Evolutionary conservation across 140 eudicot genomes (phyloP).

Genomic region (Ambrosia hybrid): DNA sequence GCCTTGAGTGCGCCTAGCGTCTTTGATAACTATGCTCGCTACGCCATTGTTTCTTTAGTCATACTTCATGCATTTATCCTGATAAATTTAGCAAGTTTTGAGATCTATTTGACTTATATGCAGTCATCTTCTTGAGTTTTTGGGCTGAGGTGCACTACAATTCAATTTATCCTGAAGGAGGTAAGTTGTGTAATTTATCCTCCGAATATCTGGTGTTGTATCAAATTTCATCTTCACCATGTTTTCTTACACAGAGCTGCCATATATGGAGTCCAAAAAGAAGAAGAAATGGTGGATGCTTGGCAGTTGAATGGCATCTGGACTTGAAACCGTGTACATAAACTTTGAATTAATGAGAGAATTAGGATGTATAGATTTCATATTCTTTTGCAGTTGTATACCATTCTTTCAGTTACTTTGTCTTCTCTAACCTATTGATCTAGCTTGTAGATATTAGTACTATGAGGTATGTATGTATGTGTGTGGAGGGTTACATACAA

Average conservation of each 20-base stretch:
- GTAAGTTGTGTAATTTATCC: conserved; percentile 29
- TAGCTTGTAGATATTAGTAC: too few relatives aligned
- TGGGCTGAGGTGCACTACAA: conserved; percentile 95
- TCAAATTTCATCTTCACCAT: not conserved
- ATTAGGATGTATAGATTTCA: conserved; percentile 28
- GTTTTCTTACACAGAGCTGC: conserved; percentile 45
- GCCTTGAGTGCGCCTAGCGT: too few relatives aligned
- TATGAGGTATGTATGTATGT: not conserved
- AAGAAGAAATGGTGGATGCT: conserved; percentile 66
- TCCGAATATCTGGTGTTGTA: conserved; percentile 10
- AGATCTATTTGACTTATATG: conserved; percentile 15
- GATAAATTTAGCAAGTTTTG: not conserved
- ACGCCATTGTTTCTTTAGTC: too few relatives aligned
- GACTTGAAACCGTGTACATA: conserved; percentile 19
- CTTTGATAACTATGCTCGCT: too few relatives aligned
- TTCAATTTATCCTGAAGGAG: conserved; percentile 76
- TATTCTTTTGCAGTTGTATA: not conserved
- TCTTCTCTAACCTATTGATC: not conserved
- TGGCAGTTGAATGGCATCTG: conserved; percentile 25
- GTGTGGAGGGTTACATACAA: too few relatives aligned
- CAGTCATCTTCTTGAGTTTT: conserved; percentile 78
- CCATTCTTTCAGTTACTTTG: conserved; percentile 25
- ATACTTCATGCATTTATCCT: conserved; percentile 1
- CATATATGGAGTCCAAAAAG: conserved; percentile 39
- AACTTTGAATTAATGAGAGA: conserved; percentile 9